These are phyloP conservation scores for Colletotrichum lindemuthianum DNA, from an alignment of 2,329 filamentous ascomycete species.

Conservation along the genomic window DNA sequence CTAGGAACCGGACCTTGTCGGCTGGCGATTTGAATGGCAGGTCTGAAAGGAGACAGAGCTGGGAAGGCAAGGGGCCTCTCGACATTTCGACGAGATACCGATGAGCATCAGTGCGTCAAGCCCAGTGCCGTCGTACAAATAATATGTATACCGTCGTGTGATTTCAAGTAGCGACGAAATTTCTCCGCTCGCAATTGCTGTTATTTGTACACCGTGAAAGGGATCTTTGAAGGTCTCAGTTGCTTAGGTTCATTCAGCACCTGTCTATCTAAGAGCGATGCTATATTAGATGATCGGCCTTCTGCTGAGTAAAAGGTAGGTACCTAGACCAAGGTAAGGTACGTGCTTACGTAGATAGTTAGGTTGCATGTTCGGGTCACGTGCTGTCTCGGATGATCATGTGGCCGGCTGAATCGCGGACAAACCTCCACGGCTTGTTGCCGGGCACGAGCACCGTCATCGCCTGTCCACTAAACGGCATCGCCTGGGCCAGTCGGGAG, in stretches of 20 bases:
- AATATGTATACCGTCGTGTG: too few relatives aligned
- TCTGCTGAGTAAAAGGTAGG: too few relatives aligned
- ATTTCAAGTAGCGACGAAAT: too few relatives aligned
- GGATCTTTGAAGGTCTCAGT: too few relatives aligned
- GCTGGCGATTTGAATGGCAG: constrained; percentile 62
- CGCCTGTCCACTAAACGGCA: constrained; percentile 33
- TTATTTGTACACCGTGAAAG: too few relatives aligned
- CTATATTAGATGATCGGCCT: too few relatives aligned
- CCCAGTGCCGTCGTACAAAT: too few relatives aligned
- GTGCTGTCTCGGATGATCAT: constrained; percentile 15
- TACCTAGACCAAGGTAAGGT: constrained; percentile 8
- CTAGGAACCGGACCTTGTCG: constrained; percentile 90
- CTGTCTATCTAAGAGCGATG: too few relatives aligned
- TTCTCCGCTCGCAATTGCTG: too few relatives aligned
- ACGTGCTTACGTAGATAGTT: not conserved
- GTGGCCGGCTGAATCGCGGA: constrained; percentile 30
- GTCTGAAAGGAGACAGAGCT: constrained; percentile 71
- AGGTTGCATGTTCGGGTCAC: constrained; percentile 11
- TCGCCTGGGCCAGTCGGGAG: constrained; percentile 34
- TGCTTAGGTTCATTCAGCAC: too few relatives aligned
- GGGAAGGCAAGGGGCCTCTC: constrained; percentile 70
- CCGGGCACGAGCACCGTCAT: constrained; percentile 33
- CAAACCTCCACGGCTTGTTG: constrained; percentile 24
- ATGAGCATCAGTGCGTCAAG: too few relatives aligned
- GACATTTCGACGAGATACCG: constrained; percentile 52